These are phyloP conservation scores for Neurospora africana DNA, from an alignment of 495 filamentous ascomycete species.

Conservation along the genomic window DNA sequence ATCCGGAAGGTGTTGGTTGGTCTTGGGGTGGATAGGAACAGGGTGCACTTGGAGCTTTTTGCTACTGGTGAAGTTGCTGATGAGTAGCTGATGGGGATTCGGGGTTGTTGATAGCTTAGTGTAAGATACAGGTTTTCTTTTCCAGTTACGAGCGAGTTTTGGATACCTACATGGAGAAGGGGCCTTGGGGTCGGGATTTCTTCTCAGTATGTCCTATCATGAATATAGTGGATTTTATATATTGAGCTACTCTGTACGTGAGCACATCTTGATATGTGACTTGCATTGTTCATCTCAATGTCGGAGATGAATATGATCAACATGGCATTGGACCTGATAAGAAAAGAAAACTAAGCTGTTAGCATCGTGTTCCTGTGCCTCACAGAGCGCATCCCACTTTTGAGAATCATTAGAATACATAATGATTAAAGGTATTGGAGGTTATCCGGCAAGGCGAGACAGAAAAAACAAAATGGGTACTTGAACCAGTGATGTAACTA, in stretches of 20 bases:
- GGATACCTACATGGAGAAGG: not conserved
- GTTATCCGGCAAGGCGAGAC: not conserved
- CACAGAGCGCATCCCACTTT: not conserved
- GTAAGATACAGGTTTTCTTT: not conserved
- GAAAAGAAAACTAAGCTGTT: not conserved
- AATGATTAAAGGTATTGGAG: not conserved
- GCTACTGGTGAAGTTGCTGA: slow-evolving; percentile 43
- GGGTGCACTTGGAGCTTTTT: slow-evolving; percentile 58
- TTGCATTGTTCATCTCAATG: not conserved
- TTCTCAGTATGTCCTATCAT: not conserved
- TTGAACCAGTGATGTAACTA: not conserved
- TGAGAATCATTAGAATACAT: not conserved
- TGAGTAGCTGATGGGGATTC: not conserved
- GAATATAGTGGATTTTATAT: not conserved
- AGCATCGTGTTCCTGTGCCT: not conserved
- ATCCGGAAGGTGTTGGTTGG: slow-evolving; percentile 36
- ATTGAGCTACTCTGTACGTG: not conserved
- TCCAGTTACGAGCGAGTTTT: not conserved
- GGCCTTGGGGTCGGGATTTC: not conserved
- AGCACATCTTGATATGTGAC: not conserved
- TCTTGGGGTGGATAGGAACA: slow-evolving; percentile 41
- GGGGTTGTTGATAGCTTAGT: not conserved
- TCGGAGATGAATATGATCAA: not conserved
- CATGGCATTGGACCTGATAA: not conserved
- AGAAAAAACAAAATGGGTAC: not conserved